Evolutionary conservation across 2,329 filamentous ascomycete genomes (phyloP), one percentile per base, ranked within the genome.

Genomic region (Botrytis hyacinthi): DNA sequence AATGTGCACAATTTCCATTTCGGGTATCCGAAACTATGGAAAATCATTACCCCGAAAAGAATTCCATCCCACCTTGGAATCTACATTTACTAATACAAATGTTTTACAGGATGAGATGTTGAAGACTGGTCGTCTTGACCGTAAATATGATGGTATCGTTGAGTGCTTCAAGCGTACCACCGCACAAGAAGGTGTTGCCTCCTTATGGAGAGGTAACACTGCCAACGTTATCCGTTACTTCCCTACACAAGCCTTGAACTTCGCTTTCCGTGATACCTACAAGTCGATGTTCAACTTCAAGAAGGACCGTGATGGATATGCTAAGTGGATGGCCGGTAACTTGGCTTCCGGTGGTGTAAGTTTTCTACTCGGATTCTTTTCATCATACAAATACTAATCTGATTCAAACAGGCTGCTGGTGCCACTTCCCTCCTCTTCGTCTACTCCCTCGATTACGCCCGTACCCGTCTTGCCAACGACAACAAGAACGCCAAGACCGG

Each of bases 171-270:
- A 87, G 83, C 93, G 96, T 85, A 98, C 96, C 84, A 90, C 89
- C 79, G 91, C 91, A 83, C 89, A 93, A 79, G 96, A 99, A 90
- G 96, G 96, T 93, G 87, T 96, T 82, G 91, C 96, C 86, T 91
- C 95, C 79, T 90, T 99, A 83, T 99, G 96, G 96, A 92, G 96
- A 91, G 96, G 96, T 88, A 99, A 99, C 94, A 99, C 96, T 85
- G 96, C 96, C 94, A 99, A 99, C 92, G 96, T 99, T 87, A 97
- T 99, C 91, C 96, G 96, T 93, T 99, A 99, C 90, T 99, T 99
- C 94, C 96, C 96, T 82, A 99, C 96, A 86, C 96, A 99, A 91
- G 96, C 96, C 83, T 90, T 99, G 86, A 99, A 99, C 95, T 99
- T 99, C 85, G 96, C 96, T 85, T 99, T 99, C 96, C 96, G 96